Evolutionary conservation across 345 rosid genomes (phyloP).

Genomic region (Erucastrum elatum): DNA sequence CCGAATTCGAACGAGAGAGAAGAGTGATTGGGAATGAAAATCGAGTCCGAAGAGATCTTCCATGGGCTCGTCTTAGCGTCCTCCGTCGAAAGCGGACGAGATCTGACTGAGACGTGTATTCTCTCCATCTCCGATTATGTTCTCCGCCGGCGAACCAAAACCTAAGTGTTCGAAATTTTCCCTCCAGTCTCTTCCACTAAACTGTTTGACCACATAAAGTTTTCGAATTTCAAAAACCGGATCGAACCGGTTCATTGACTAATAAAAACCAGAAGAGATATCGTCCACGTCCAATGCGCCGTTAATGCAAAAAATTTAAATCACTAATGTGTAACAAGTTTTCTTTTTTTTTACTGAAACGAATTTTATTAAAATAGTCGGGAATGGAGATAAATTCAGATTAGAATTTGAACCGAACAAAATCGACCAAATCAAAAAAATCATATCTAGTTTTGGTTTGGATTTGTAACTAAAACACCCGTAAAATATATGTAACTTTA

Average conservation of each 20-base stretch:
- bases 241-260: constrained; percentile 21
- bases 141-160: constrained; percentile 37
- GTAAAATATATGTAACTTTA: too few species aligned
- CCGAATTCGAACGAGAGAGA: constrained; percentile 75
- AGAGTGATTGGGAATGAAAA: constrained; percentile 56
- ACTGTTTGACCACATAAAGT: neutral
- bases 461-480: too few species aligned
- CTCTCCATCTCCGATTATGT: constrained; percentile 61
- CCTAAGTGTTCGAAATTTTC: constrained; percentile 38
- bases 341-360: too few species aligned
- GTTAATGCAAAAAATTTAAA: too few species aligned
- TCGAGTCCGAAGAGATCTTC: constrained; percentile 68
- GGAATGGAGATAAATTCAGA: too few species aligned
- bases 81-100: constrained; percentile 77
- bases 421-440: too few species aligned
- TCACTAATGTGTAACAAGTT: too few species aligned
- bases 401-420: too few species aligned
- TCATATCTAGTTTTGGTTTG: too few species aligned
- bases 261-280: neutral
- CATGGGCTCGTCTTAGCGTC: constrained; percentile 82
- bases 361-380: too few species aligned
- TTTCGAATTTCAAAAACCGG: constrained; percentile 16
- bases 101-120: constrained; percentile 76
- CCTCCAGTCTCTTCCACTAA: constrained; percentile 23
- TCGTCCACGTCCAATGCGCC: neutral